Conservation (phyloP, 2,329 filamentous ascomycete species). For the Didymella keratinophila region DNA sequence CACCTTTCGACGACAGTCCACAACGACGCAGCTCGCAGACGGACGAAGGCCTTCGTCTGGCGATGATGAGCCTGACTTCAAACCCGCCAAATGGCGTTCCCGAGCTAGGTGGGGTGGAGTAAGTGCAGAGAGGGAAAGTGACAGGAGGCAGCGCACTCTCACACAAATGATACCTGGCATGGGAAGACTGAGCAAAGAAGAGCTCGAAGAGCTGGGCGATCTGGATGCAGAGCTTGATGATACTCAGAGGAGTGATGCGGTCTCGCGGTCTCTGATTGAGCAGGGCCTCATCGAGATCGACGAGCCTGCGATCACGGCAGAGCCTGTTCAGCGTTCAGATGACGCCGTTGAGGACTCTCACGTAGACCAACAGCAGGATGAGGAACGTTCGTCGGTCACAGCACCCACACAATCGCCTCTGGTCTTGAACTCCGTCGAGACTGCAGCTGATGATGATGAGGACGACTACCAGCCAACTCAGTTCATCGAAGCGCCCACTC, state of each 20-base stretch:
- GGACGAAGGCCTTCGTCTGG: slow-evolving; percentile 34
- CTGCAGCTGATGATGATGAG: slow-evolving; percentile 16
- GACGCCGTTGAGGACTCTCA: background rate
- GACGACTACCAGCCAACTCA: slow-evolving; percentile 43
- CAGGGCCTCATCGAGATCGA: slow-evolving; percentile 21
- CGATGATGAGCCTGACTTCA: slow-evolving; percentile 35
- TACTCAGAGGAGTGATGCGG: slow-evolving; percentile 23
- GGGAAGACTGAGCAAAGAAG: slow-evolving; percentile 21
- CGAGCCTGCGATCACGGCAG: no score
- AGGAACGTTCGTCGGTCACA: background rate
- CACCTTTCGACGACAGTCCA: slow-evolving; percentile 43
- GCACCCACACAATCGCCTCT: background rate
- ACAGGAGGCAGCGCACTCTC: slow-evolving; percentile 41
- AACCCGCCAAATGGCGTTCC: slow-evolving; percentile 28
- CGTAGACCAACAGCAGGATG: background rate
- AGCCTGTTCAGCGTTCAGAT: background rate
- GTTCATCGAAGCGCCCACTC: slow-evolving; percentile 32
- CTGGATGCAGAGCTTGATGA: slow-evolving; percentile 27
- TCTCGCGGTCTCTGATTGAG: slow-evolving; percentile 30
- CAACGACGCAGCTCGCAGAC: slow-evolving; percentile 46
- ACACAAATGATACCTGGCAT: slow-evolving; percentile 48
- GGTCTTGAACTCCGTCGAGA: background rate
- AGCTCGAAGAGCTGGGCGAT: slow-evolving; percentile 24
- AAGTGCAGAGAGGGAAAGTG: slow-evolving; percentile 24
- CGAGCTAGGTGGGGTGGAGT: slow-evolving; percentile 34